Evolutionary conservation across 2,329 filamentous ascomycete species (phyloP).

Genomic region (Raffaelea ambrosiae): DNA sequence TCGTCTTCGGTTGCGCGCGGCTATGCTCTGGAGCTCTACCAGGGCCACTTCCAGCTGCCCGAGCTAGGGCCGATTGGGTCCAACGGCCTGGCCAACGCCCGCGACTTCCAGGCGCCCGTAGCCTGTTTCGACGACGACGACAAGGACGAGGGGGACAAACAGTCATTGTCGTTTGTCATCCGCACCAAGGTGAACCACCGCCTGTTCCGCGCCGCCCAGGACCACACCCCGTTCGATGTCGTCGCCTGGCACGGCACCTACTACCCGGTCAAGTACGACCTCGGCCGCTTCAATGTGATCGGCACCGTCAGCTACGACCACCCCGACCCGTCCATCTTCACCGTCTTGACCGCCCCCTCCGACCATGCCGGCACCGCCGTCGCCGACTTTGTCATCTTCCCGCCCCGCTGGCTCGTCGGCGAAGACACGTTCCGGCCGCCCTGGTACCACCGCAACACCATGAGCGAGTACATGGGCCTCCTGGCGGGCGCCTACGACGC

Average conservation of each 20-base stretch:
- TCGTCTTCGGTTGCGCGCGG: slow-evolving; percentile 51
- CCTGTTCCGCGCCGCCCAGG: slow-evolving; percentile 57
- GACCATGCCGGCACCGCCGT: slow-evolving; percentile 52
- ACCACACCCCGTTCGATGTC: slow-evolving; percentile 66
- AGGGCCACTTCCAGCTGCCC: slow-evolving; percentile 63
- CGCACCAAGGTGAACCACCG: slow-evolving; percentile 59
- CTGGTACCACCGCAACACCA: slow-evolving; percentile 64
- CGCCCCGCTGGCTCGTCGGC: slow-evolving; percentile 60
- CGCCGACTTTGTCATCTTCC: slow-evolving; percentile 66
- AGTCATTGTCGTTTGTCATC: slow-evolving; percentile 37
- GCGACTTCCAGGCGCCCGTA: slow-evolving; percentile 67
- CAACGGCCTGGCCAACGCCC: slow-evolving; percentile 64
- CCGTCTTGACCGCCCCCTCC: slow-evolving; percentile 58
- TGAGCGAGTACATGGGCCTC: slow-evolving; percentile 57
- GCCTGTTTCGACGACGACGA: slow-evolving; percentile 58
- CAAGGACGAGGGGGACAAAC: slow-evolving; percentile 37
- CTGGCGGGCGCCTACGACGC: slow-evolving; percentile 54
- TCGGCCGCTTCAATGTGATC: slow-evolving; percentile 67
- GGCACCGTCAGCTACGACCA: slow-evolving; percentile 69
- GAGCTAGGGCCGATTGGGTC: slow-evolving; percentile 67
- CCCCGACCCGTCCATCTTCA: slow-evolving; percentile 71
- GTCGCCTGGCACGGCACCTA: slow-evolving; percentile 77
- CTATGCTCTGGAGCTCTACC: slow-evolving; percentile 68
- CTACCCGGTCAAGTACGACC: slow-evolving; percentile 74
- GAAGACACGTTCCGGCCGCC: slow-evolving; percentile 64